Base-by-base conservation (phyloP, 177 flowering plant species). In the Vitis hybrid region DNA sequence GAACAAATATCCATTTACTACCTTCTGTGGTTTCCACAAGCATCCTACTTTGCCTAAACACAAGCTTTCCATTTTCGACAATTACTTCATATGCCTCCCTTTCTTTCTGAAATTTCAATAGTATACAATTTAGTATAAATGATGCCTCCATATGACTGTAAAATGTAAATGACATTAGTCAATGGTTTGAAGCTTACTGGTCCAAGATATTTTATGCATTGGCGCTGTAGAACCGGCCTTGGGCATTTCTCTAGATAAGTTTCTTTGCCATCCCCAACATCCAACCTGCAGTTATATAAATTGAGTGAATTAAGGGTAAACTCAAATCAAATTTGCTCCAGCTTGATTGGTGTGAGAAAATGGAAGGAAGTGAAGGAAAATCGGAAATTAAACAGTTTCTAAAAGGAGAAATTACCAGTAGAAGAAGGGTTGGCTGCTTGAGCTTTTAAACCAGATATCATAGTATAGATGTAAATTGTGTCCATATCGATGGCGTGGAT, bases 251-350 rank as follows among this genome's bases (percentile, higher is more conserved):
- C 82, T 10, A 85, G 77, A 64, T 76, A 83, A 60, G 82, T 70
- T 67, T 89, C 91, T 79, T 82, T 88, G n/a, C 94, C 94, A 69
- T 86, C 87, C 75, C 94, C 94, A 64, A 89, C 80, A 80, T 89
- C 94, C 86, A 89, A 78, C 93, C 93, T 89, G n/a, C 59, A 75
- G 49, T 64, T 51, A 40, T 57, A 13, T 10, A 2, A 7, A 2
- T 18, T 30, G 10, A 57, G 15, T 48, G n/a, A 21, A 12, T 50
- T 19, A 64, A 15, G 48, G 62, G 10, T 32, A 18, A 10, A 3
- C 2, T 15, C 51, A 19, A 26, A 40, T 19, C 15, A 30, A 61
- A 50, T 1, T 17, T 26, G 30, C 30, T 26, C 30, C 30, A 26
- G 30, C 30, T 26, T 26, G 30, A 26, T 26, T 26, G 30, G 30